Evolutionary conservation across 495 filamentous ascomycete genomes (phyloP).

Genomic region (Trichoderma gamsii): DNA sequence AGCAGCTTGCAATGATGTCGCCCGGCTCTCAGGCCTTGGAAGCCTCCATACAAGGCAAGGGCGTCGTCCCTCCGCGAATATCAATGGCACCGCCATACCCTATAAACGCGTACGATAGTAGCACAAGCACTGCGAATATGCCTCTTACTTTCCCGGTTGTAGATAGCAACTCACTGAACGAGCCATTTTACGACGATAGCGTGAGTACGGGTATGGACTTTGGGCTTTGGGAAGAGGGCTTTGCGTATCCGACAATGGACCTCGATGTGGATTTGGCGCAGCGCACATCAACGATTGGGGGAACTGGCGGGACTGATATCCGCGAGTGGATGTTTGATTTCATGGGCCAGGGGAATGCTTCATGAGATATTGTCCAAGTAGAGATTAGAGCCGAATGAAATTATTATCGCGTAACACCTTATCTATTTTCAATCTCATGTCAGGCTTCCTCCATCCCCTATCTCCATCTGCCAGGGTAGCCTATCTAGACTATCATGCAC

Average conservation of each 20-base stretch:
- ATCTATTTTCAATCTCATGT: background rate
- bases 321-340: conserved; percentile 4
- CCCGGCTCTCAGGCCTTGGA: background rate
- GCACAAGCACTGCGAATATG: background rate
- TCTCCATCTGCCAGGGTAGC: background rate
- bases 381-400: background rate
- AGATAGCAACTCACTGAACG: background rate
- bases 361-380: background rate
- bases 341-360: background rate
- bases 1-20: background rate
- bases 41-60: background rate
- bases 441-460: background rate
- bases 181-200: conserved; percentile 11
- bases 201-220: conserved; percentile 6
- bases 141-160: conserved; percentile 9
- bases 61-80: background rate
- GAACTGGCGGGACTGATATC: background rate
- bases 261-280: background rate
- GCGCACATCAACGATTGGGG: background rate
- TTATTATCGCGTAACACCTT: background rate
- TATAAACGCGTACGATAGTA: background rate
- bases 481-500: background rate
- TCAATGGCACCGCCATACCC: conserved; percentile 1
- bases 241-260: conserved; percentile 8
- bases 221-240: conserved; percentile 15